Base-by-base conservation (phyloP, 2,329 filamentous ascomycete genomes). In the Didymellaceae sp. region DNA sequence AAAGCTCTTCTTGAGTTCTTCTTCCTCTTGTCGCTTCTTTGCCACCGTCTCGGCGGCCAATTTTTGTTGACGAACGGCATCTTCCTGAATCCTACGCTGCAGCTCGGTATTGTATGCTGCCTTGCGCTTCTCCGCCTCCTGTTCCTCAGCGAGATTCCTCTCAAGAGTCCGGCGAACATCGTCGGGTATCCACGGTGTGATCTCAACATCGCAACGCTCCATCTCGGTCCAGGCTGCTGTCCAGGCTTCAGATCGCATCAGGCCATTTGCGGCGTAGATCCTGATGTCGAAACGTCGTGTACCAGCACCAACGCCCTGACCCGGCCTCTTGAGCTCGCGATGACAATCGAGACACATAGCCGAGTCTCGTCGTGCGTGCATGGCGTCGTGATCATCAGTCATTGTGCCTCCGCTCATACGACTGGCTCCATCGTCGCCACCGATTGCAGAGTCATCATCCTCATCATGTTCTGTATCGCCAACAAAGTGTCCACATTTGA, bases 151-250 rank as follows among this genome's bases (percentile, higher is more conserved):
- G 8, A 71, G 54, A n/a, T 75, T 76, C 51, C 61, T 66, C n/a
- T 86, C 82, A 16, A 91, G 75, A 58, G 85, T 83, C 14, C 81
- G 80, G 45, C 85, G 80, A 10, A 87, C 67, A 1, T 78, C 74
- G 0, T 82, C 71, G 14, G 85, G 82, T 9, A 91, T 81, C 65
- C 87, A 83, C 3, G 94, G 89, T 63, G 89, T 85, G 43, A 99
- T 84, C 73, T 97, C 93, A 1, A 96, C 90, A 67, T 99, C 94
- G 0, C 97, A 90, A n/a, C 93, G 84, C 75, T 99, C 94, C 94
- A 99, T 99, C 74, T 97, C 93, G 61, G 85, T 89, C 93, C 93
- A 99, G 51, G 90, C 93, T 2, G 92, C 92, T 4, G 85, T 84
- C 94, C 94, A 99, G 0, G 94, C 93, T 0, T 91, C 91, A 5